These are phyloP conservation scores for Brassica carinata DNA, from an alignment of 345 rosid genomes.

Conservation along the genomic window DNA sequence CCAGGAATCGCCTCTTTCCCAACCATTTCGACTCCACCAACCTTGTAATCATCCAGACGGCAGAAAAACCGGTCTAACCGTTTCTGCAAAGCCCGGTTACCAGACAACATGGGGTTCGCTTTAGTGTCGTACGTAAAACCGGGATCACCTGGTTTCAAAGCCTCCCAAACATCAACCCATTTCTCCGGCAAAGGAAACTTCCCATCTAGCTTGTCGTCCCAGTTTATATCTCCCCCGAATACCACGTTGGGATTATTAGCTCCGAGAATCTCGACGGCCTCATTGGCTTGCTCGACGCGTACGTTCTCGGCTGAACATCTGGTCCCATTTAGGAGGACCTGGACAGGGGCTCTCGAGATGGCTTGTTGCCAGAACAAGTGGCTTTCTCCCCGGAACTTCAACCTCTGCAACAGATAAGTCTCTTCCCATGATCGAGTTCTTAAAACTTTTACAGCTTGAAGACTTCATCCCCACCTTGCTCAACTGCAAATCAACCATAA, in stretches of 20 bases:
- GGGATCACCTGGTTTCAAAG: conserved; percentile 63
- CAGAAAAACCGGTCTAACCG: conserved; percentile 81
- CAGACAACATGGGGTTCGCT: conserved; percentile 83
- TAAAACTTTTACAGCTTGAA: conserved; percentile 59
- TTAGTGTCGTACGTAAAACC: conserved; percentile 96
- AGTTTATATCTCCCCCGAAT: conserved; percentile 93
- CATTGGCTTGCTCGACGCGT: conserved; percentile 78
- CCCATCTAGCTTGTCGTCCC: conserved; percentile 92
- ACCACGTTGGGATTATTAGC: conserved; percentile 66
- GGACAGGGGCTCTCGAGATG: conserved; percentile 96
- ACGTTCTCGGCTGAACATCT: conserved; percentile 96
- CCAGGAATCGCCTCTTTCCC: conserved; percentile 87
- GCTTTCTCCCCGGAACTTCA: conserved; percentile 55
- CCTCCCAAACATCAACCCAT: conserved; percentile 85
- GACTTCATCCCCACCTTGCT: conserved; percentile 78
- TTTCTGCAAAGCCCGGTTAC: conserved; percentile 68
- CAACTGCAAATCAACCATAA: conserved; percentile 53
- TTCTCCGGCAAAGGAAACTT: conserved; percentile 66
- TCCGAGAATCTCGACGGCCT: conserved; percentile 55
- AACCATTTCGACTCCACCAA: conserved; percentile 69
- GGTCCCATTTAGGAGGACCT: conserved; percentile 92
- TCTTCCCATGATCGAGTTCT: conserved; percentile 86
- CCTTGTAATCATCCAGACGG: conserved; percentile 62
- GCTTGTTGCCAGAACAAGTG: conserved; percentile 80
- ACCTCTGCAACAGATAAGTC: conserved; percentile 75